Conservation (phyloP, 345 rosid genomes). For the Acer negundo region DNA sequence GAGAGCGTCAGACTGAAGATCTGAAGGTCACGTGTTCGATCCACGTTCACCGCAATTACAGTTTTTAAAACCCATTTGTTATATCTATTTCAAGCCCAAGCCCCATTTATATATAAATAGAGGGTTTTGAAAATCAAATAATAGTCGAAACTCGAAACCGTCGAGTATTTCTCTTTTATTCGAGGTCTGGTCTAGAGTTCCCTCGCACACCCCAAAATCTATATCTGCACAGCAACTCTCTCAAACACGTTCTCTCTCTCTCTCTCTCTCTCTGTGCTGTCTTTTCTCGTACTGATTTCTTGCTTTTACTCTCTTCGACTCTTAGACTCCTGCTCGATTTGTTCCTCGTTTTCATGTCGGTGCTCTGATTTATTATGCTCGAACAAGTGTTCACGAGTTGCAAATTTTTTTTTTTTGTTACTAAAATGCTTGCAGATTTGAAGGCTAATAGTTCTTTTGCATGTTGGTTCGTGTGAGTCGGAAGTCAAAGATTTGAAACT, state of each 20-base stretch:
- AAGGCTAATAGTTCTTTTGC: neutral
- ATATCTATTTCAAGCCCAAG: too few relatives aligned
- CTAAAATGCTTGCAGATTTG: constrained; percentile 23
- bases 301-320: neutral
- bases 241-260: constrained; percentile 11
- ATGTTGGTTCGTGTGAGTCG: neutral
- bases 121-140: neutral
- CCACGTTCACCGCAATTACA: constrained; percentile 62
- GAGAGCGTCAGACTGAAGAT: constrained; percentile 96
- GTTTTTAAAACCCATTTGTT: neutral
- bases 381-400: neutral
- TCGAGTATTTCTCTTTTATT: too few relatives aligned
- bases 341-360: neutral
- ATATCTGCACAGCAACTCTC: constrained; percentile 15
- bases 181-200: constrained; percentile 11
- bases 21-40: constrained; percentile 79
- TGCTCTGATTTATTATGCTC: neutral
- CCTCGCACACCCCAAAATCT: neutral
- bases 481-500: too few relatives aligned
- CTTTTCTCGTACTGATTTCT: neutral
- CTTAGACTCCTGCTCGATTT: neutral
- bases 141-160: constrained; percentile 9
- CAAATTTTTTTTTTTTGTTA: too few relatives aligned
- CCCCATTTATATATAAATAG: constrained; percentile 30
- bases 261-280: neutral